Evolutionary conservation across 495 filamentous ascomycete genomes (phyloP).

Genomic region (Amphirosellinia nigrospora): DNA sequence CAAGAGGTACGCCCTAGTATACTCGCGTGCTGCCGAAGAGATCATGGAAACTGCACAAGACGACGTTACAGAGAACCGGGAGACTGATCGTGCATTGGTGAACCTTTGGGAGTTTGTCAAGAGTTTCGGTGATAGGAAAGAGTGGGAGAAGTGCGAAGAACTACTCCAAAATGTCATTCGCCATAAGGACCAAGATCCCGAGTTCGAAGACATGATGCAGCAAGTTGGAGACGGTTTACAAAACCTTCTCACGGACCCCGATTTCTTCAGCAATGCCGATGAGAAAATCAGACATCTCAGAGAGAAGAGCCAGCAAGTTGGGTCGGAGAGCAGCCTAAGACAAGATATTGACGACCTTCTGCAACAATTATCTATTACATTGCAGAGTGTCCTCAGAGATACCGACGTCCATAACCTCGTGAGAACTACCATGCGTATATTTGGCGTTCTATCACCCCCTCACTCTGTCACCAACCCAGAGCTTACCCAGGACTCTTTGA

Average conservation of each 20-base stretch:
- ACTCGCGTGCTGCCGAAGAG: constrained; percentile 72
- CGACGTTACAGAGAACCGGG: constrained; percentile 73
- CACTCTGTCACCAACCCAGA: constrained; percentile 64
- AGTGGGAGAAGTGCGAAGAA: constrained; percentile 77
- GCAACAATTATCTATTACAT: constrained; percentile 68
- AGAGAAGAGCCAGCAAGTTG: constrained; percentile 67
- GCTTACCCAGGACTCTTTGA: constrained; percentile 73
- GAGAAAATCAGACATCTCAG: constrained; percentile 76
- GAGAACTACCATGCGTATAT: constrained; percentile 66
- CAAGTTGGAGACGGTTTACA: constrained; percentile 75
- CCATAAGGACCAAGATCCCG: constrained; percentile 76
- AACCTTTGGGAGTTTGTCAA: constrained; percentile 80
- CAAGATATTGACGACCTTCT: constrained; percentile 78
- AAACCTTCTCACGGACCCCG: constrained; percentile 84
- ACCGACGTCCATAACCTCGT: constrained; percentile 70
- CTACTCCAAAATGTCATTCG: constrained; percentile 70
- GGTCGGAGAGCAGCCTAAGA: constrained; percentile 67
- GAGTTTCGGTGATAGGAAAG: constrained; percentile 73
- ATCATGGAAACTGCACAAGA: constrained; percentile 67
- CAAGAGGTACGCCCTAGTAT: constrained; percentile 76
- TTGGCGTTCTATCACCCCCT: constrained; percentile 67
- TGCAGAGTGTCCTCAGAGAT: constrained; percentile 72
- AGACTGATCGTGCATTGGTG: constrained; percentile 73
- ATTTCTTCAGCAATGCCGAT: constrained; percentile 74
- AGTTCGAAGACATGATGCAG: constrained; percentile 79